A percentile compares a stretch with the other conserved stretches of the same genome.
Conservation (phyloP, 163 green algal genomes). For the Botryococcus braunii region DNA sequence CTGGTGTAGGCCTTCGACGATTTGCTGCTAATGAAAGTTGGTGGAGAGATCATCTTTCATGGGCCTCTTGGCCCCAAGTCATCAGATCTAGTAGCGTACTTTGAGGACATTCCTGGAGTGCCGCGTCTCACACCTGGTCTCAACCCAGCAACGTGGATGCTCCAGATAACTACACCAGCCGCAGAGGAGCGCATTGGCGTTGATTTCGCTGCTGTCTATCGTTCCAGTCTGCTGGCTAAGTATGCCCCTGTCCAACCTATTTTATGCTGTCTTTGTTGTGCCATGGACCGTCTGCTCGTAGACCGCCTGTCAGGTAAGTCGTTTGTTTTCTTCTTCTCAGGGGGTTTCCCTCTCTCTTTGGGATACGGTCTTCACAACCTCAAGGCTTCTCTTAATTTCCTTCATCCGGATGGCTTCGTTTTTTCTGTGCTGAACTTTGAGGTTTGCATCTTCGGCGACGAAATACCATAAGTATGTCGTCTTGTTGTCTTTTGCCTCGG, state of each 20-base stretch:
- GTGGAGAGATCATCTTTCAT: slow-evolving; percentile 26
- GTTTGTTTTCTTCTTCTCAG: too few species aligned
- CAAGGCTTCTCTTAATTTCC: too few species aligned
- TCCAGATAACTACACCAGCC: slow-evolving; percentile 22
- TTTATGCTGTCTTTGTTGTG: background rate
- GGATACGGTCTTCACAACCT: background rate
- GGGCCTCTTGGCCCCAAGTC: slow-evolving; percentile 12
- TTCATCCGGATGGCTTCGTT: too few species aligned
- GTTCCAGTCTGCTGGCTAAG: slow-evolving; percentile 4
- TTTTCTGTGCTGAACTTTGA: too few species aligned
- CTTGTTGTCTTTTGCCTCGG: too few species aligned
- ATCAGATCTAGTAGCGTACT: slow-evolving; percentile 12
- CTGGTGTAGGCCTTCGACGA: slow-evolving; percentile 38
- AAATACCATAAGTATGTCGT: too few species aligned
- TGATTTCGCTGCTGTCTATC: slow-evolving; percentile 22
- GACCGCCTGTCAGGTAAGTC: too few species aligned
- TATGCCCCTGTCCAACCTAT: background rate
- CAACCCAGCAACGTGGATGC: slow-evolving; percentile 34
- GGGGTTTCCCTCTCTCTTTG: background rate
- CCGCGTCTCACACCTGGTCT: slow-evolving; percentile 19
- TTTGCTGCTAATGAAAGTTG: slow-evolving; percentile 36
- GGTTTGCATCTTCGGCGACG: too few species aligned
- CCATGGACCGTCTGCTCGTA: too few species aligned
- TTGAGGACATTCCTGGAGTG: slow-evolving; percentile 19
- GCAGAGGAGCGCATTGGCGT: slow-evolving; percentile 27